These are phyloP conservation scores for Neurospora intermedia DNA, from an alignment of 495 filamentous ascomycete genomes.

Conservation along the genomic window DNA sequence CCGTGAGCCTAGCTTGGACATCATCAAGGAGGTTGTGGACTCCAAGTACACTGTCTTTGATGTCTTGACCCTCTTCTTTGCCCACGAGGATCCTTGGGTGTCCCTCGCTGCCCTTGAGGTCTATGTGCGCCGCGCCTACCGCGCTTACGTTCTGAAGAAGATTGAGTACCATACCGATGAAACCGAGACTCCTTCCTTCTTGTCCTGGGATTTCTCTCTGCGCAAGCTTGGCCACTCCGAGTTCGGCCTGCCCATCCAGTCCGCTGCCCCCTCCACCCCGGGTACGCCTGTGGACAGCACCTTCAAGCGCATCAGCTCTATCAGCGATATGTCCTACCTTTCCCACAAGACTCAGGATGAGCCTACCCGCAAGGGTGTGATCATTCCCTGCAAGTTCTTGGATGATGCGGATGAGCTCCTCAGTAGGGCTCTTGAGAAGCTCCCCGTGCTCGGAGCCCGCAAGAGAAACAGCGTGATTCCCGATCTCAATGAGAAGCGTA, in stretches of 20 bases:
- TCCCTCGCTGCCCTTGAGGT: slow-evolving; percentile 89
- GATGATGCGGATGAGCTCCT: slow-evolving; percentile 88
- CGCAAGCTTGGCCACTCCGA: slow-evolving; percentile 86
- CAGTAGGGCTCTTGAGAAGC: slow-evolving; percentile 66
- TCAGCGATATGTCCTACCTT: slow-evolving; percentile 92
- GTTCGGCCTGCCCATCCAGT: slow-evolving; percentile 67
- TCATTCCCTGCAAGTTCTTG: slow-evolving; percentile 82
- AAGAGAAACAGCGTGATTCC: slow-evolving; percentile 43
- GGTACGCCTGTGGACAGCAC: slow-evolving; percentile 62
- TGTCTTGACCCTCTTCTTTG: slow-evolving; percentile 88
- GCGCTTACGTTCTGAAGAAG: slow-evolving; percentile 81
- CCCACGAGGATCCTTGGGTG: slow-evolving; percentile 88
- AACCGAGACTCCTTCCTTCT: slow-evolving; percentile 63
- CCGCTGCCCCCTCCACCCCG: slow-evolving; percentile 70
- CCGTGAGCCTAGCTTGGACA: slow-evolving; percentile 72
- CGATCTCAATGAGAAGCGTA: slow-evolving; percentile 63
- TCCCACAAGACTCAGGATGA: slow-evolving; percentile 56
- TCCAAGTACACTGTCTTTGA: slow-evolving; percentile 98
- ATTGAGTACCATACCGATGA: slow-evolving; percentile 76
- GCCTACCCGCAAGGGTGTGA: slow-evolving; percentile 82
- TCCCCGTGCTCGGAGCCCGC: slow-evolving; percentile 45
- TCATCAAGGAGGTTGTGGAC: slow-evolving; percentile 95
- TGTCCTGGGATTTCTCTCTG: slow-evolving; percentile 93
- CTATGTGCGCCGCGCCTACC: slow-evolving; percentile 92
- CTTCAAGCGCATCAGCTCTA: slow-evolving; percentile 78